phyloP scores from a whole-genome alignment of 2,329 filamentous ascomycete genomes.

The Ophiostoma australiae region DNA sequence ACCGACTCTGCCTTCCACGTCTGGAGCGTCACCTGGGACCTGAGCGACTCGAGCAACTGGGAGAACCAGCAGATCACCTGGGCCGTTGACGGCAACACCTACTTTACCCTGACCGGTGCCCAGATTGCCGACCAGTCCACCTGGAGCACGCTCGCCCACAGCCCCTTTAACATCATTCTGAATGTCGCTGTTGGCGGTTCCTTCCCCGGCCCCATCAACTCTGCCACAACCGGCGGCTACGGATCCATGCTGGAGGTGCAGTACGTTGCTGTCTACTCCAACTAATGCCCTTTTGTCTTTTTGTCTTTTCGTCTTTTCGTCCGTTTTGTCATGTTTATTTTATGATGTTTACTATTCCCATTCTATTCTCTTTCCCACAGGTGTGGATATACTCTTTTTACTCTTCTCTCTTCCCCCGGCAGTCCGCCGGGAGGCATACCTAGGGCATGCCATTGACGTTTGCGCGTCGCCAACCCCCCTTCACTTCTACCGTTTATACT shows the following conservation, averaged over 20 bases:
- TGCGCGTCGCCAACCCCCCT: neutral
- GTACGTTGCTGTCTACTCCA: constrained; percentile 32
- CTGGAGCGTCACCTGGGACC: constrained; percentile 47
- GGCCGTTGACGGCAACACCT: constrained; percentile 41
- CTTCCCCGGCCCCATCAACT: constrained; percentile 43
- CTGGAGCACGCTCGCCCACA: constrained; percentile 46
- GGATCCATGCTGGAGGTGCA: constrained; percentile 32
- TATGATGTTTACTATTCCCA: neutral
- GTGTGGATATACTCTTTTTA: constrained; percentile 13
- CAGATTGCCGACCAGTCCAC: constrained; percentile 40
- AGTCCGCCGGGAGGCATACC: constrained; percentile 6
- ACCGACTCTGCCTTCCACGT: constrained; percentile 40
- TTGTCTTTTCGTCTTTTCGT: neutral
- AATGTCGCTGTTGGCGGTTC: constrained; percentile 51
- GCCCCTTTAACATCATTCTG: constrained; percentile 46
- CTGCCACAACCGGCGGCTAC: constrained; percentile 29
- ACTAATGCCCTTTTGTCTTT: constrained; percentile 11
- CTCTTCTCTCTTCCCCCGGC: constrained; percentile 1
- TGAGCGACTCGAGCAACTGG: constrained; percentile 40
- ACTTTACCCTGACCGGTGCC: constrained; percentile 42
- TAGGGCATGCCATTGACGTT: neutral
- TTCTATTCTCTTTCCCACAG: constrained; percentile 4
- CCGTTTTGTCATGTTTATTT: neutral
- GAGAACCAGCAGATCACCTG: constrained; percentile 45
- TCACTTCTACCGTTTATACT: constrained; percentile 14